Conservation (phyloP, 2,329 filamentous ascomycete species). For the Harringtonia aguacate region DNA sequence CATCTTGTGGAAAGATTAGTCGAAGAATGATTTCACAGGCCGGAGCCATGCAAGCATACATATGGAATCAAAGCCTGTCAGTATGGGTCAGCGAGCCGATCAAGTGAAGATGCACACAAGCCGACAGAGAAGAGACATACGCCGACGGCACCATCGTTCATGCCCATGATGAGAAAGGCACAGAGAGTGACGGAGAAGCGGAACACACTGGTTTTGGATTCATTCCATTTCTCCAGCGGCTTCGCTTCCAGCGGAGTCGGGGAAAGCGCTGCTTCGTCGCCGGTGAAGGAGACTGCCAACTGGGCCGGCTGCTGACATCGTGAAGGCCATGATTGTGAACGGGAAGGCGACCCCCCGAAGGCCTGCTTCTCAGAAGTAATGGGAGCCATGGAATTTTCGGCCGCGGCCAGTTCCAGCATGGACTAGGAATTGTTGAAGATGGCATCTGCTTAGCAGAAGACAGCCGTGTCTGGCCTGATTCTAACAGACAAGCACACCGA, state of each 20-base stretch:
- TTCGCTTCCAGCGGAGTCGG: not conserved
- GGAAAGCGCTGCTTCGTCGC: slow-evolving; percentile 9
- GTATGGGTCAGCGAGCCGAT: not conserved
- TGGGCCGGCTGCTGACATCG: too few relatives aligned
- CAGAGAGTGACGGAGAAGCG: slow-evolving; percentile 49
- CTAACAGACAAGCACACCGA: too few relatives aligned
- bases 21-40: not conserved
- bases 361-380: too few relatives aligned
- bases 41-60: slow-evolving; percentile 17
- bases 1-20: slow-evolving; percentile 28
- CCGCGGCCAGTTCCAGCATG: too few relatives aligned
- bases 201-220: slow-evolving; percentile 45
- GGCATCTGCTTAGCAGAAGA: too few relatives aligned
- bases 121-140: slow-evolving; percentile 25
- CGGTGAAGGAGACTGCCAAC: not conserved
- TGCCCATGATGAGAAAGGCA: slow-evolving; percentile 54
- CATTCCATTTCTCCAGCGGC: slow-evolving; percentile 49
- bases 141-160: slow-evolving; percentile 57
- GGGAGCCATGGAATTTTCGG: too few relatives aligned
- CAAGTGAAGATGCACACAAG: not conserved
- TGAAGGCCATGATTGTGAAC: not conserved
- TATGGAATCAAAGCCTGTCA: slow-evolving; percentile 36
- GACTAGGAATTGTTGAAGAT: too few relatives aligned
- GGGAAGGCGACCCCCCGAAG: not conserved
- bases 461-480: too few relatives aligned